Base-by-base conservation (phyloP, 805 yeast species). In the Ogataea nonfermentans region DNA sequence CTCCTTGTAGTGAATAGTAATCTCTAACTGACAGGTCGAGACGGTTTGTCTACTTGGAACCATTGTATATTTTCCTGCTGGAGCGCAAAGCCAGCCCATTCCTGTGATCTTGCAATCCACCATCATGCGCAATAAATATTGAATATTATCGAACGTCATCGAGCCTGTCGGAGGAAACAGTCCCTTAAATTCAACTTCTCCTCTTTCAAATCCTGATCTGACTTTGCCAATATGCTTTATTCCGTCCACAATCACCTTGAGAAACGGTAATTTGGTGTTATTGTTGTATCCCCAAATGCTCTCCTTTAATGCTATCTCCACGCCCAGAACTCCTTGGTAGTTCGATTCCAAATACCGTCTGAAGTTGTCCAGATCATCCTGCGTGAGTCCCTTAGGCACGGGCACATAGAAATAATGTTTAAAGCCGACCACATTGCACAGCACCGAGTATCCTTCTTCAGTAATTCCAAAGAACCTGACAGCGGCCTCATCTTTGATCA, bases 71-170 rank as follows among this genome's bases (percentile, higher is more conserved):
- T 76, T 82, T 0, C 79, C 79, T 41, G 71, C 76, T 0, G 98
- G 97, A 17, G 91, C 71, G 0, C 96, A 84, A 19, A 95, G 72
- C 99, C 99, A 93, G 17, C 95, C 84, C 99, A 93, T 93, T 27
- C 99, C 95, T 1, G 91, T 84, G 45, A 91, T 87, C 35, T 82
- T 78, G 62, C 95, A 82, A 64, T 93, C 99, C 30, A 93, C 78
- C 93, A 93, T 88, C 63, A 90, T 68, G 52, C 99, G 72, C 43
- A 95, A 63, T 24, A 88, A 68, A 59, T 84, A 95, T 40, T 89
- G 87, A 45, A 93, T 81, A 59, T 93, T 93, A 63, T 93, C 99
- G 59, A 81, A 93, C 0, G 97, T 80, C 52, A 83, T 79, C 11
- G 73, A 61, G 48, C 83, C 79, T 23, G 70, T 68, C 2, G 75